Evolutionary conservation across 192 early-diverging fungal genomes (phyloP), one percentile per base, ranked within the genome.

Genomic region (Coemansia sp.): DNA sequence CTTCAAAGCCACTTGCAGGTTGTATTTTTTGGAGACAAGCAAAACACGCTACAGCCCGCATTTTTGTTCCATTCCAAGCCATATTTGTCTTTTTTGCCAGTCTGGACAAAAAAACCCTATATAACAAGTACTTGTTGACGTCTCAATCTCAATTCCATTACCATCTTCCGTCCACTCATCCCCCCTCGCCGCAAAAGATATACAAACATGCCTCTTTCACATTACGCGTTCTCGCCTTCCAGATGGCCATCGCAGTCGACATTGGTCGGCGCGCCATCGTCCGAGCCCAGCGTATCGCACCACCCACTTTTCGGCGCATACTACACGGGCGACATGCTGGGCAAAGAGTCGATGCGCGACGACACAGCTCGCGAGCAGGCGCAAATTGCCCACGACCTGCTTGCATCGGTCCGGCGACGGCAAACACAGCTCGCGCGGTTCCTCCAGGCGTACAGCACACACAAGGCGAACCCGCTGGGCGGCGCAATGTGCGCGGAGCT

Each of bases 401-500:
- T 79, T 16, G 38, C 28, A 33, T 62, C 65, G 11, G 65, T 79
- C 43, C 57, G 56, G 1, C 43, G 18, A 4, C 65, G 76, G 9
- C 51, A 69, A n/a, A 14, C 31, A 6, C 76, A 68, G 11, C 76
- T 79, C 35, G 35, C 14, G 6, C 31, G 40, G 0, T 62, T 60
- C 12, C 48, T 79, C 14, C 44, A 71, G 4, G 28, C 49, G 11
- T 60, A 59, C 44, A 64, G 48, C 58, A 31, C 9, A 0, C 47
- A 48, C 44, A 55, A 62, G 32, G 55, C 56, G 12, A 79, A 79
- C 43, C 76, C 76, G 30, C 47, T 79, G 31, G 69, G 76, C 35
- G 65, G 76, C 12, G 65, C 76, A 18, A 79, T 79, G 76, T 72
- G 76, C 54, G 52, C 56, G 1, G 58, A 68, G 5, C 23, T 72